phyloP scores from a whole-genome alignment of 2,329 filamentous ascomycete species.

The Tolypocladium amazonense region DNA sequence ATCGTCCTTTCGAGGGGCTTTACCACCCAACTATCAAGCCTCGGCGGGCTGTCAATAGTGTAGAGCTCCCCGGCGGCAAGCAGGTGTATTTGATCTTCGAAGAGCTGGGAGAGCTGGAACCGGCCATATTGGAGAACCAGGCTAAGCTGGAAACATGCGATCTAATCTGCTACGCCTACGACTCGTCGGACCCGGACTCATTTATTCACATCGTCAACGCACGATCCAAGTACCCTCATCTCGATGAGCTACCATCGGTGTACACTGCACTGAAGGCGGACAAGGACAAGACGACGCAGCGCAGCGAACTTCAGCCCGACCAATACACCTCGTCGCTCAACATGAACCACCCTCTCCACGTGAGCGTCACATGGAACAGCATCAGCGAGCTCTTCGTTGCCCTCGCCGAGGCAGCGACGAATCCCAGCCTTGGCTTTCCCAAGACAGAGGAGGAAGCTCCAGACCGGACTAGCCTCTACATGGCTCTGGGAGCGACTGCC shows the following conservation, averaged over 20 bases:
- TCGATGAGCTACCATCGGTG: conserved; percentile 82
- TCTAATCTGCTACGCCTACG: conserved; percentile 89
- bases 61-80: conserved; percentile 89
- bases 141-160: conserved; percentile 87
- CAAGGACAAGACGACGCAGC: conserved; percentile 91
- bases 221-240: conserved; percentile 65
- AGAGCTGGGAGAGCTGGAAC: conserved; percentile 91
- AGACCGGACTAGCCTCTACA: conserved; percentile 76
- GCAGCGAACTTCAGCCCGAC: conserved; percentile 82
- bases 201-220: conserved; percentile 85
- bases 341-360: conserved; percentile 87
- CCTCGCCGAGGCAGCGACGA: conserved; percentile 83
- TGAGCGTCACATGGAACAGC: conserved; percentile 87
- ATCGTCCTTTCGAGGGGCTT: conserved; percentile 69
- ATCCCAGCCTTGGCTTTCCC: conserved; percentile 79
- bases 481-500: conserved; percentile 66
- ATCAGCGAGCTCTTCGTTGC: conserved; percentile 90
- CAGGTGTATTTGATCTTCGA: conserved; percentile 95
- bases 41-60: conserved; percentile 86
- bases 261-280: conserved; percentile 94
- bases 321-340: conserved; percentile 76
- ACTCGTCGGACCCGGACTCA: conserved; percentile 92
- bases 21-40: conserved; percentile 95
- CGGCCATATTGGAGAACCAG: conserved; percentile 85
- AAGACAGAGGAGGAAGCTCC: conserved; percentile 78